Conservation (phyloP, 495 filamentous ascomycete species). For the Annulohypoxylon stygium region DNA sequence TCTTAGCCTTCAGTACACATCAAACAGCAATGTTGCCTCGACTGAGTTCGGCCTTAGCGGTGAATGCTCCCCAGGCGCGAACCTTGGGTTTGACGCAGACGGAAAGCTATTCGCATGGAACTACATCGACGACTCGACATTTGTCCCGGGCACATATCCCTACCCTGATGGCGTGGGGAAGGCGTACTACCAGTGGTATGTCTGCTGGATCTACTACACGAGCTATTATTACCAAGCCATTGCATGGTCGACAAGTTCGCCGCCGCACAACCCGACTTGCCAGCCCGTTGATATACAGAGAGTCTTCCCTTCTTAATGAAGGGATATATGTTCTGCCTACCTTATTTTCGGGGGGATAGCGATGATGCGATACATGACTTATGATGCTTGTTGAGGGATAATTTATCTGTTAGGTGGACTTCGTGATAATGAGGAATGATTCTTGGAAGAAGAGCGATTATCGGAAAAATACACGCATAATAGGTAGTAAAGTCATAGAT, state of each 20-base stretch:
- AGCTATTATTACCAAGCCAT: slow-evolving; percentile 66
- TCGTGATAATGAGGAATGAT: not conserved
- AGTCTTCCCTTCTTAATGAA: slow-evolving; percentile 23
- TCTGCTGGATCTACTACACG: slow-evolving; percentile 63
- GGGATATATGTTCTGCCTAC: not conserved
- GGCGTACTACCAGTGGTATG: slow-evolving; percentile 62
- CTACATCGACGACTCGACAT: slow-evolving; percentile 60
- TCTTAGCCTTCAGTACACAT: slow-evolving; percentile 56
- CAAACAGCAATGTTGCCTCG: slow-evolving; percentile 66
- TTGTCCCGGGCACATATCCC: slow-evolving; percentile 33
- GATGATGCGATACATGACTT: slow-evolving; percentile 9
- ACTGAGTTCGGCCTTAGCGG: slow-evolving; percentile 58
- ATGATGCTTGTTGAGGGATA: not conserved
- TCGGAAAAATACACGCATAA: not conserved
- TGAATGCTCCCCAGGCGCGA: slow-evolving; percentile 15
- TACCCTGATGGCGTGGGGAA: slow-evolving; percentile 25
- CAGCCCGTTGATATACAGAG: slow-evolving; percentile 59
- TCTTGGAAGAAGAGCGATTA: not conserved
- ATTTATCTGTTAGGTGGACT: not conserved
- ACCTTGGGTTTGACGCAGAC: slow-evolving; percentile 61
- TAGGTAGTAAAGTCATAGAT: not conserved
- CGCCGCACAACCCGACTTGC: slow-evolving; percentile 70
- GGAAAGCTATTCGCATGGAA: slow-evolving; percentile 58
- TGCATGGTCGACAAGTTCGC: slow-evolving; percentile 60
- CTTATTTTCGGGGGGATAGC: not conserved